phyloP scores from a whole-genome alignment of 2,329 filamentous ascomycete genomes.

The Tolypocladium endophyticum region DNA sequence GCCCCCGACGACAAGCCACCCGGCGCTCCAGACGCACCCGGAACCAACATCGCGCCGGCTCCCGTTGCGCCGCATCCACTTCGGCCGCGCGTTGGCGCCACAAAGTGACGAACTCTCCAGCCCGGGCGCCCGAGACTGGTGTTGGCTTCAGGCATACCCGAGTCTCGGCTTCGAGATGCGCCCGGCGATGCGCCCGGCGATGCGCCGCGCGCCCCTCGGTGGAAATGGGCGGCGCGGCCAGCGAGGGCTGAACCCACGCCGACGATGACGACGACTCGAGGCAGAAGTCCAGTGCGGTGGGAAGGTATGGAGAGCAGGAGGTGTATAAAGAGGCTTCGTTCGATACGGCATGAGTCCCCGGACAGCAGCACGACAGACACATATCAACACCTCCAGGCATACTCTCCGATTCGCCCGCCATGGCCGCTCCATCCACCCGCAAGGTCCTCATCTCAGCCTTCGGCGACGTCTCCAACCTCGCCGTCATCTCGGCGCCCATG shows the following conservation, averaged over 20 bases:
- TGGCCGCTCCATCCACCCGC: slow-evolving; percentile 19
- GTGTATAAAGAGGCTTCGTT: not conserved
- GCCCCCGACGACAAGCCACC: not conserved
- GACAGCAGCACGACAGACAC: not conserved
- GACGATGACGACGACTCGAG: not conserved
- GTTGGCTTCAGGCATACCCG: not conserved
- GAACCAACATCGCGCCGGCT: not conserved
- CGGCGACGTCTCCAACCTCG: slow-evolving; percentile 26
- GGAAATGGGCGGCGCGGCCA: not conserved
- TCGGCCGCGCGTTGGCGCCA: too few species aligned
- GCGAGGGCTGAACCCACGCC: not conserved
- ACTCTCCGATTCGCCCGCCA: not conserved
- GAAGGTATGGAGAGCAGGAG: not conserved
- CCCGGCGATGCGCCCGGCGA: not conserved
- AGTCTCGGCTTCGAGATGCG: not conserved
- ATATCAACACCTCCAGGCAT: not conserved
- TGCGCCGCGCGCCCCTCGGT: not conserved
- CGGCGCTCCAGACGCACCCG: not conserved
- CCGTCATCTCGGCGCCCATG: slow-evolving; percentile 22
- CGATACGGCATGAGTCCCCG: not conserved
- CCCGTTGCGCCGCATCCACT: not conserved
- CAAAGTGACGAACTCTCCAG: not conserved
- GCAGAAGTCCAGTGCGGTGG: not conserved
- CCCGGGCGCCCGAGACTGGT: not conserved
- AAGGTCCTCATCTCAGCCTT: slow-evolving; percentile 33